These are phyloP conservation scores for Cladosporium sphaerospermum DNA, from an alignment of 2,329 filamentous ascomycete species.

Conservation along the genomic window DNA sequence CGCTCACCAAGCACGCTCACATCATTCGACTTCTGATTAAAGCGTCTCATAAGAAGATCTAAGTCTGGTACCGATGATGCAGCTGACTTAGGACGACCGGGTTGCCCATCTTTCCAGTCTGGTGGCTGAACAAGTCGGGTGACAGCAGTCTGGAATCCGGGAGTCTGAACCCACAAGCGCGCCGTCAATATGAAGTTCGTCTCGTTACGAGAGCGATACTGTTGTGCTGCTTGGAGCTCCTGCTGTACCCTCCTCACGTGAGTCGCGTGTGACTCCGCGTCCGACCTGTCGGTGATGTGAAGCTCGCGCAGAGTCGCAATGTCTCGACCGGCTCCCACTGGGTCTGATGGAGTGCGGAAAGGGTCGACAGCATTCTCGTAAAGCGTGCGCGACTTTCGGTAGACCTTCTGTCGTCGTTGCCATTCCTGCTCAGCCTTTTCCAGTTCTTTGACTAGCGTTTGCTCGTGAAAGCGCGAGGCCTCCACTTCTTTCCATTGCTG, in stretches of 20 bases:
- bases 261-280: neutral
- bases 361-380: neutral
- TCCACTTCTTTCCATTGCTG: no score
- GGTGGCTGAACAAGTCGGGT: no score
- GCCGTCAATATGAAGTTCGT: no score
- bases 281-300: neutral
- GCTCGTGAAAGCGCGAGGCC: no score
- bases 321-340: neutral
- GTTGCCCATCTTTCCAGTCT: neutral
- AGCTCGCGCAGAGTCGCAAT: neutral
- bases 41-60: neutral
- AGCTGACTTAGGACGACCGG: neutral
- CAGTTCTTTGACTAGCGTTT: no score
- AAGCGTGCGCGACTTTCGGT: neutral
- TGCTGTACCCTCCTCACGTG: neutral
- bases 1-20: neutral
- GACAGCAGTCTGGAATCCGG: no score
- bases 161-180: no score
- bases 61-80: neutral
- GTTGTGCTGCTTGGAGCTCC: neutral
- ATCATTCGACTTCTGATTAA: neutral
- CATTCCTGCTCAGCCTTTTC: no score
- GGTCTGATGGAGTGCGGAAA: neutral
- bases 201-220: neutral
- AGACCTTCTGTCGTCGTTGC: neutral